Percentiles rank a stretch among this genome's conserved stretches.
Conservation (phyloP, 2,329 filamentous ascomycete genomes). For the Penicillium sp. region DNA sequence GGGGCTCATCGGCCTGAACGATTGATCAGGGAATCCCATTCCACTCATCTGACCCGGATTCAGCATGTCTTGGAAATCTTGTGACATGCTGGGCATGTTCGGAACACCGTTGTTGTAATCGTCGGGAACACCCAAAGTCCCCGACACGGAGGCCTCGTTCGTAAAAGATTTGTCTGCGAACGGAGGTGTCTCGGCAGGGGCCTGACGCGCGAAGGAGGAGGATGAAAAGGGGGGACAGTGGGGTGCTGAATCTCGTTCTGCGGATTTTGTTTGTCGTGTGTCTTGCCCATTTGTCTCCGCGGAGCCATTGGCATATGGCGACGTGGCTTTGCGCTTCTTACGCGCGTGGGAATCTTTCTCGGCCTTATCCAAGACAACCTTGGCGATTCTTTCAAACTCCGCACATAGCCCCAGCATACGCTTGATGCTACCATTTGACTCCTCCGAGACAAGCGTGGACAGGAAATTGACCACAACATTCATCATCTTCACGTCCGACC, state of each 20-base stretch:
- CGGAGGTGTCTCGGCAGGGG: conserved; percentile 13
- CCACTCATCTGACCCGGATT: conserved; percentile 30
- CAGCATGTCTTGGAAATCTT: conserved; percentile 35
- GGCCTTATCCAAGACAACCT: conserved; percentile 81
- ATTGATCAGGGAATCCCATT: conserved; percentile 28
- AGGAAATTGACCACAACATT: conserved; percentile 87
- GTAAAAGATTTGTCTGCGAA: conserved; percentile 20
- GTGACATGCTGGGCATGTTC: conserved; percentile 26
- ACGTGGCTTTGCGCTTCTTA: conserved; percentile 71
- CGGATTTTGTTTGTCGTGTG: conserved; percentile 17
- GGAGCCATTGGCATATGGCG: conserved; percentile 43
- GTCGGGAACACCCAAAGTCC: conserved; percentile 17
- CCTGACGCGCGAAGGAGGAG: conserved; percentile 20
- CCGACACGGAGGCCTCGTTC: conserved; percentile 19
- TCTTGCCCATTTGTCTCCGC: conserved; percentile 16
- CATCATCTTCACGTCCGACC: conserved; percentile 87
- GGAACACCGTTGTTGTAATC: conserved; percentile 24
- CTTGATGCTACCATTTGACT: conserved; percentile 82
- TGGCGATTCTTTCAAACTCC: conserved; percentile 94
- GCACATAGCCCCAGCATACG: conserved; percentile 90
- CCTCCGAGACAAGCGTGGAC: conserved; percentile 80
- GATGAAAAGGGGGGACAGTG: conserved; percentile 21
- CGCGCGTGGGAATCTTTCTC: conserved; percentile 76
- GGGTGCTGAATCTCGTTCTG: conserved; percentile 21
- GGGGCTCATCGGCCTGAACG: conserved; percentile 25